Base-by-base conservation (phyloP, 768 basidiomycete genomes). In the Crepidotus variabilis region DNA sequence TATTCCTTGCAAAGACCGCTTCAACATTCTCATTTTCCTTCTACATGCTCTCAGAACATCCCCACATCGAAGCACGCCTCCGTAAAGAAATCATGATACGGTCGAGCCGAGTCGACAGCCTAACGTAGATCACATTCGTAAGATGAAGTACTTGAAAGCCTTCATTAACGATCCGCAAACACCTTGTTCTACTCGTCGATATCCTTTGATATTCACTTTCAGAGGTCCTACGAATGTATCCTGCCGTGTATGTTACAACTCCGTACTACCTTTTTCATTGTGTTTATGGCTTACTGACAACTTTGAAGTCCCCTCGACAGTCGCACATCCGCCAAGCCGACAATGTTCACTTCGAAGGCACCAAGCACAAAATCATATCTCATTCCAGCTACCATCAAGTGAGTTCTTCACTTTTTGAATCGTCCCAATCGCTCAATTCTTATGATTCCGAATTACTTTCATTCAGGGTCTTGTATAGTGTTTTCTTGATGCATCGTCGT, bases 401-500 rank as follows among this genome's bases (percentile, higher is more conserved):
- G n/a, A n/a, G n/a, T n/a, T n/a, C n/a, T n/a, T n/a, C n/a, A n/a
- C n/a, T n/a, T n/a, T n/a, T n/a, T n/a, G n/a, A n/a, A n/a, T n/a
- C n/a, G n/a, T n/a, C n/a, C n/a, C n/a, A n/a, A n/a, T n/a, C n/a
- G n/a, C n/a, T n/a, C n/a, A n/a, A n/a, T n/a, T n/a, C n/a, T n/a
- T n/a, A n/a, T n/a, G n/a, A n/a, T n/a, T n/a, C n/a, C 33, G 2
- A 20, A 34, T 47, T 7, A 16, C 24, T n/a, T 51, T 48, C 13
- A 22, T 45, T 21, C 21, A 82, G 79, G 51, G 64, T 74, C 5
- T 58, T 71, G 0, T 87, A 85, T 61, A 84, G 84, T 5, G 80
- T 86, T 7, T 76, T 86, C 56, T 60, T 82, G 58, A 86, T 87
- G 85, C 86, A 89, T 35, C 72, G 86, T 35, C 75, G 85, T 50